Evolutionary conservation across 371 early-diverging fungal species (phyloP).

Genomic region (Mortierella sp.): DNA sequence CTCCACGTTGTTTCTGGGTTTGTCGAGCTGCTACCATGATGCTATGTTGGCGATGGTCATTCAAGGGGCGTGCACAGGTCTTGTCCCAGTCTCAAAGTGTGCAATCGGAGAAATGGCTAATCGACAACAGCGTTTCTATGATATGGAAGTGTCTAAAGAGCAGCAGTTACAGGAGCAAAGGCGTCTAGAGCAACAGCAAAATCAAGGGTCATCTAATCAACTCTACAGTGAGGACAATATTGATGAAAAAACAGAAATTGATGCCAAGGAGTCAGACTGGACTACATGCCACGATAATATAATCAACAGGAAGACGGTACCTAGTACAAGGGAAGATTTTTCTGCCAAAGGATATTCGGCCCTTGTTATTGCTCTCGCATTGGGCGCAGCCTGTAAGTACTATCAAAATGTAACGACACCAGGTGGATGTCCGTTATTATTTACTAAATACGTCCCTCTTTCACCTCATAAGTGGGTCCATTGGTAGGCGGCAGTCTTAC

Average conservation of each 20-base stretch:
- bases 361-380: background rate
- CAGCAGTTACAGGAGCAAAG: background rate
- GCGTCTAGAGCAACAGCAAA: background rate
- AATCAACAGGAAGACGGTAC: no score
- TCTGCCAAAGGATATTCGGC: background rate
- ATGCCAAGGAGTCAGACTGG: no score
- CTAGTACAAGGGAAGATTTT: background rate
- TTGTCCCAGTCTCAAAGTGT: slow-evolving; percentile 35
- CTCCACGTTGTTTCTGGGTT: slow-evolving; percentile 24
- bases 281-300: no score
- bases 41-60: slow-evolving; percentile 36
- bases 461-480: slow-evolving; percentile 21
- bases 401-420: background rate
- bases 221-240: background rate
- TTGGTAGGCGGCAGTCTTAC: slow-evolving; percentile 28
- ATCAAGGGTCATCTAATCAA: background rate
- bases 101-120: slow-evolving; percentile 39
- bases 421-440: background rate
- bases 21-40: slow-evolving; percentile 26
- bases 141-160: background rate
- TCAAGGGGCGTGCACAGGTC: slow-evolving; percentile 33
- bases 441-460: background rate
- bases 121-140: slow-evolving; percentile 20
- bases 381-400: background rate
- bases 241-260: background rate